These are phyloP conservation scores for Penicillium longicatenatum DNA, from an alignment of 495 filamentous ascomycete genomes.

Conservation along the genomic window DNA sequence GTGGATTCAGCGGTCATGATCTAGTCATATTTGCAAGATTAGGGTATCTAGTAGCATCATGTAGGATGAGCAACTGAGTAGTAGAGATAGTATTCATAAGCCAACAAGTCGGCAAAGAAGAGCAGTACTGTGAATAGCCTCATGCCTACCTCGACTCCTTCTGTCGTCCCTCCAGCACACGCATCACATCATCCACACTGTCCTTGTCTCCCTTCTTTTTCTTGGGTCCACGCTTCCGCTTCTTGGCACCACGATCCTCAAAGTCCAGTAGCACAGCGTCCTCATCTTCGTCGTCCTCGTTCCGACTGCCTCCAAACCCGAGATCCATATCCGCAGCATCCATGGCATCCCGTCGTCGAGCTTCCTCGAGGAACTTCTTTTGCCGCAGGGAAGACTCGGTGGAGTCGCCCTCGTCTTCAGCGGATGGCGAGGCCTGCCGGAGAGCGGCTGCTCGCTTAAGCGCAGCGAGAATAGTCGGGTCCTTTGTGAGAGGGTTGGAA, in stretches of 20 bases:
- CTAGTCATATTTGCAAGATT: not conserved
- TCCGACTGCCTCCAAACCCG: slow-evolving; percentile 84
- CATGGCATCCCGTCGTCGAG: slow-evolving; percentile 58
- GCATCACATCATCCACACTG: slow-evolving; percentile 77
- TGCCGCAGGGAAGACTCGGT: slow-evolving; percentile 62
- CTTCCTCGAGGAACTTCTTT: slow-evolving; percentile 71
- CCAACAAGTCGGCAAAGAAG: not conserved
- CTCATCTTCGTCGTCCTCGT: slow-evolving; percentile 82
- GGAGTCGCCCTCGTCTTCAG: slow-evolving; percentile 45
- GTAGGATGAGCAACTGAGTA: not conserved
- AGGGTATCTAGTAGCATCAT: not conserved
- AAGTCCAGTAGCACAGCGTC: slow-evolving; percentile 64
- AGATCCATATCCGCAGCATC: slow-evolving; percentile 93
- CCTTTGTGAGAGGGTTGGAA: slow-evolving; percentile 59
- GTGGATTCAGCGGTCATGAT: too few species aligned
- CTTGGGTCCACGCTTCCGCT: slow-evolving; percentile 80
- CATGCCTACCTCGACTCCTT: slow-evolving; percentile 21
- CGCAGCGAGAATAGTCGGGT: slow-evolving; percentile 80
- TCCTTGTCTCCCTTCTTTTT: slow-evolving; percentile 86
- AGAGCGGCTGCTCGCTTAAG: slow-evolving; percentile 81
- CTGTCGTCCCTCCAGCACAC: slow-evolving; percentile 73
- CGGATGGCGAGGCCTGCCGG: slow-evolving; percentile 47
- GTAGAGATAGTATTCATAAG: not conserved
- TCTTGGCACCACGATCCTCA: slow-evolving; percentile 55
- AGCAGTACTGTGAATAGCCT: not conserved